Evolutionary conservation across 805 yeast species (phyloP).

Genomic region (Yamadazyma paraphyllophila): DNA sequence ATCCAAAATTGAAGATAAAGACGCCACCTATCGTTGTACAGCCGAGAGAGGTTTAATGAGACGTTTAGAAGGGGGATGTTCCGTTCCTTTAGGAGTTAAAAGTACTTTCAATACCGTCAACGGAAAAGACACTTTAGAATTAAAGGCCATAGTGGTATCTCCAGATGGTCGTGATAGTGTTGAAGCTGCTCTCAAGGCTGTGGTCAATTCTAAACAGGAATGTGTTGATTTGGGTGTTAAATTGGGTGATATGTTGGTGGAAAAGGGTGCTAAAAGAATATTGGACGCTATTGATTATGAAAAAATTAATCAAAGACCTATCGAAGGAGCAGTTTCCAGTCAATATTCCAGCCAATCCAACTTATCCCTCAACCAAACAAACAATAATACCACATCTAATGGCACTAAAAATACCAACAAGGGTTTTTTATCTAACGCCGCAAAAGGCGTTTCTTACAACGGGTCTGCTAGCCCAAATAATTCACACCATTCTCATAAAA

Average conservation of each 20-base stretch:
- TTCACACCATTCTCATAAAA: not conserved
- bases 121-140: slow-evolving; percentile 31
- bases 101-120: slow-evolving; percentile 49
- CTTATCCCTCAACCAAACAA: no score
- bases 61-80: slow-evolving; percentile 93
- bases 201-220: slow-evolving; percentile 49
- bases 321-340: not conserved
- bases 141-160: slow-evolving; percentile 70
- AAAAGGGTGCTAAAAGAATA: slow-evolving; percentile 78
- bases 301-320: slow-evolving; percentile 48
- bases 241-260: slow-evolving; percentile 65
- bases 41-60: slow-evolving; percentile 90
- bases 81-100: slow-evolving; percentile 93
- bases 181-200: slow-evolving; percentile 46
- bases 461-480: not conserved
- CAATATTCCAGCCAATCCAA: not conserved
- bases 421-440: no score
- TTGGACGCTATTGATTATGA: slow-evolving; percentile 77
- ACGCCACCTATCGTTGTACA: slow-evolving; percentile 70
- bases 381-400: not conserved
- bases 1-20: slow-evolving; percentile 59
- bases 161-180: slow-evolving; percentile 78
- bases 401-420: not conserved
- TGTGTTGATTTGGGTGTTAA: slow-evolving; percentile 68
- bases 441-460: not conserved